These are phyloP conservation scores for Dentipellis fragilis DNA, from an alignment of 768 basidiomycete genomes.

Conservation along the genomic window DNA sequence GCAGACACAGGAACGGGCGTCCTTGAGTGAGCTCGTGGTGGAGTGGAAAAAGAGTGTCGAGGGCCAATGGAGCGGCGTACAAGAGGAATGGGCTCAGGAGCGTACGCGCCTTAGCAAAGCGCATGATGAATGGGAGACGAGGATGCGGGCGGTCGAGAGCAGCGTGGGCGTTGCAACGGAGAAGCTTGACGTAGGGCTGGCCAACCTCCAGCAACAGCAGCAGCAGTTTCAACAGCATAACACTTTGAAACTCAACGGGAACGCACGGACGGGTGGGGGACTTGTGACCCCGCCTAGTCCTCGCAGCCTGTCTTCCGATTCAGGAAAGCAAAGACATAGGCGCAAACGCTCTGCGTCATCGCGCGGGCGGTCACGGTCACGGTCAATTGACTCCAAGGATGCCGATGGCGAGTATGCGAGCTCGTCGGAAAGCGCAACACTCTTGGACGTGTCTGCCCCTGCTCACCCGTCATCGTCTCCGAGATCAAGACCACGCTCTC, in stretches of 20 bases:
- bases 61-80: slow-evolving; percentile 66
- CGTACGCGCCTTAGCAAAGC: slow-evolving; percentile 64
- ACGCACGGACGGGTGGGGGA: slow-evolving; percentile 30
- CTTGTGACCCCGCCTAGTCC: slow-evolving; percentile 73
- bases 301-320: slow-evolving; percentile 55
- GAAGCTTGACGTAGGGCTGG: slow-evolving; percentile 25
- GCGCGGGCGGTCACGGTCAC: slow-evolving; percentile 12
- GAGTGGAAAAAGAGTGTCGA: slow-evolving; percentile 77
- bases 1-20: slow-evolving; percentile 35
- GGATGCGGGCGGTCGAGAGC: slow-evolving; percentile 41
- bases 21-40: slow-evolving; percentile 41
- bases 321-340: slow-evolving; percentile 8
- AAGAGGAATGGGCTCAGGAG: slow-evolving; percentile 78
- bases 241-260: slow-evolving; percentile 19
- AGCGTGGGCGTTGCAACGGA: slow-evolving; percentile 37
- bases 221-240: slow-evolving; percentile 3
- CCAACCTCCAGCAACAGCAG: slow-evolving; percentile 26
- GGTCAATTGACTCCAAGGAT: neutral
- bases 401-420: slow-evolving; percentile 10
- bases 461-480: slow-evolving; percentile 4
- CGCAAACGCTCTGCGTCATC: slow-evolving; percentile 12
- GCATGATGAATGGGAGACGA: slow-evolving; percentile 73
- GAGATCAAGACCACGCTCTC: slow-evolving; percentile 11
- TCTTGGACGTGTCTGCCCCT: slow-evolving; percentile 12
- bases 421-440: slow-evolving; percentile 10